Base-by-base conservation (phyloP, 805 yeast species). In the Wickerhamomyces alni region DNA sequence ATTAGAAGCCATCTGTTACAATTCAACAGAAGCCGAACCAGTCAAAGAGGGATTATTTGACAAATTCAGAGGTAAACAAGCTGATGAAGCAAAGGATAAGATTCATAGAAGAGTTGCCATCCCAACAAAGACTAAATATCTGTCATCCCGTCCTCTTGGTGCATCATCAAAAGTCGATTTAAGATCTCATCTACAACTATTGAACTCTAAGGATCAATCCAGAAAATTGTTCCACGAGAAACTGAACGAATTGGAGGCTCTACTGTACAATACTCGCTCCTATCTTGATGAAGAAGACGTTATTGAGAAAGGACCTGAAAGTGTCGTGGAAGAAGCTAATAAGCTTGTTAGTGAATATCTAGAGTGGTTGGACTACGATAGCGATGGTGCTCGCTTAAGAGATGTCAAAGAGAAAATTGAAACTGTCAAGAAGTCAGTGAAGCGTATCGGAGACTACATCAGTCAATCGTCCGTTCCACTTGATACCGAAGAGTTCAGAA, bases 311-410 rank as follows among this genome's bases (percentile, higher is more conserved):
- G 65, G 72, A 0, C 75, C 76, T 8, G 52, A 58, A 5, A 50
- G 57, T 0, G 62, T 67, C 29, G 44, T 75, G 6, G 69, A 64
- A 5, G 48, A 57, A 24, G 59, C 71, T 9, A 46, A 63, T 1
- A 41, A 50, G 0, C 45, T 64, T 6, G 74, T 82, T 5, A 41
- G 65, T 13, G 78, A 75, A 10, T 61, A 67, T 19, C 62, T 84
- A 34, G 91, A 82, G 43, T 87, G 95, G 95, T 63, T 87, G 29
- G 95, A 87, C 36, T 77, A 74, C 50, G 87, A 78, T 15, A 70
- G 86, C 28, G 83, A 74, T 39, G 66, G 63, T 17, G 73, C 84
- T 1, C 46, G 58, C 1, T 35, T 61, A 11, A 55, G 63, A 17
- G 72, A 64, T 2, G 57, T 77, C 19, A 56, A 59, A 17, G 52